Percentiles rank a stretch among this genome's conserved stretches.
phyloP scores from a whole-genome alignment of 2,329 filamentous ascomycete genomes.

The Gyromitra esculenta region DNA sequence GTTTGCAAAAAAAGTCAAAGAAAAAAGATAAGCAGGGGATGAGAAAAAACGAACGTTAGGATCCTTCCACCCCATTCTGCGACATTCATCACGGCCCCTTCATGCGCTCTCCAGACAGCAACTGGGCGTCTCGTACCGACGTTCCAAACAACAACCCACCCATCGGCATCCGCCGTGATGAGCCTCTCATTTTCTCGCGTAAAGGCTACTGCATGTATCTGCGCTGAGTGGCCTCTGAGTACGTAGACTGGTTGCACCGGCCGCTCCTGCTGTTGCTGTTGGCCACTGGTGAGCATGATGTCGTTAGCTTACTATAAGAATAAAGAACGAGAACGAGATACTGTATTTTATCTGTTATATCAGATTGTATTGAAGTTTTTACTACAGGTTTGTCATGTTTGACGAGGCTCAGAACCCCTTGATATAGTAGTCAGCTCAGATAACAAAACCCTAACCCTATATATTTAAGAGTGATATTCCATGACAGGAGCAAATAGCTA shows the following conservation, averaged over 20 bases:
- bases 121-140: slow-evolving; percentile 80
- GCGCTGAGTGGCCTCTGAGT: slow-evolving; percentile 82
- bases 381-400: slow-evolving; percentile 1
- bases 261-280: slow-evolving; percentile 61
- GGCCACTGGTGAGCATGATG: slow-evolving; percentile 34
- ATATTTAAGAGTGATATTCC: slow-evolving; percentile 29
- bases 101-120: slow-evolving; percentile 87
- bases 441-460: slow-evolving; percentile 38
- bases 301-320: not conserved
- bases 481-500: not conserved
- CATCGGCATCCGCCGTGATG: slow-evolving; percentile 86
- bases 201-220: slow-evolving; percentile 81
- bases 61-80: slow-evolving; percentile 77
- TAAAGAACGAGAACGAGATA: not conserved
- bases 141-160: slow-evolving; percentile 88
- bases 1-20: not conserved
- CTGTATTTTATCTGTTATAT: slow-evolving; percentile 26
- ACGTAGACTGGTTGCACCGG: slow-evolving; percentile 71
- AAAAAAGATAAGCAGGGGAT: slow-evolving; percentile 9
- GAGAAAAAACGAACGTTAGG: slow-evolving; percentile 75
- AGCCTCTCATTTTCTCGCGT: slow-evolving; percentile 78
- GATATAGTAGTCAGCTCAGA: slow-evolving; percentile 10
- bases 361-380: slow-evolving; percentile 2
- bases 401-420: not conserved
- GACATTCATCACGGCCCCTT: slow-evolving; percentile 78